These are phyloP conservation scores for Trifolium pratense DNA, from an alignment of 306 rosid genomes.

Conservation along the genomic window DNA sequence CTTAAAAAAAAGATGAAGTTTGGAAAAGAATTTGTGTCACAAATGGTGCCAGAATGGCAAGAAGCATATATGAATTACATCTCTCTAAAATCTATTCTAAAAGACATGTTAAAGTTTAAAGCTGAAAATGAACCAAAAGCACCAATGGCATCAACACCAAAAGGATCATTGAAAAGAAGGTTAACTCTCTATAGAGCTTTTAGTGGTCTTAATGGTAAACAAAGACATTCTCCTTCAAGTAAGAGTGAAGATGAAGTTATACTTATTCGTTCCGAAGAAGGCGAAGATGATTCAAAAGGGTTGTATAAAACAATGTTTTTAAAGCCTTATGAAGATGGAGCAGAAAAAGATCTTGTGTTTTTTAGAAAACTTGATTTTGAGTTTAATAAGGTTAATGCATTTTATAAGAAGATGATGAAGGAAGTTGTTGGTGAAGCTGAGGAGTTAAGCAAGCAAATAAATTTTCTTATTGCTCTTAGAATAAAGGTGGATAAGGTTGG, in stretches of 20 bases:
- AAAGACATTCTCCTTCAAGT: conserved; percentile 44
- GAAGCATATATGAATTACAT: conserved; percentile 76
- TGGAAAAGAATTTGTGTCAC: conserved; percentile 73
- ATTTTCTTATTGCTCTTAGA: conserved; percentile 68
- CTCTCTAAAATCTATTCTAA: conserved; percentile 54
- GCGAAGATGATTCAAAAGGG: conserved; percentile 41
- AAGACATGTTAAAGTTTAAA: conserved; percentile 39
- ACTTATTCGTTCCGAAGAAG: too few relatives aligned
- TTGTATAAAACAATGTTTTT: conserved; percentile 58
- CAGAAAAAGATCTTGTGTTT: conserved; percentile 58
- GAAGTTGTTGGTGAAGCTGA: conserved; percentile 65
- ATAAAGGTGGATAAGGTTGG: conserved; percentile 61
- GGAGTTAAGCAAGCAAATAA: conserved; percentile 76
- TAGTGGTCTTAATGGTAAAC: conserved; percentile 59
- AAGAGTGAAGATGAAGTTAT: conserved; percentile 57
- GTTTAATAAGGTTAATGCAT: conserved; percentile 69
- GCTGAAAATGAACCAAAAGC: conserved; percentile 30
- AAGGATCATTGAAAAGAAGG: conserved; percentile 57
- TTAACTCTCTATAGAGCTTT: conserved; percentile 67
- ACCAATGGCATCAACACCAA: too few relatives aligned
- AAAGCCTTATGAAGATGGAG: conserved; percentile 54
- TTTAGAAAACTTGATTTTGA: conserved; percentile 70
- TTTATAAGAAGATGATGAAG: conserved; percentile 61
- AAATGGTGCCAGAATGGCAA: conserved; percentile 85
- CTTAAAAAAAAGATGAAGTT: conserved; percentile 63